phyloP scores from a whole-genome alignment of 345 rosid species.

The Heritiera fomes region DNA sequence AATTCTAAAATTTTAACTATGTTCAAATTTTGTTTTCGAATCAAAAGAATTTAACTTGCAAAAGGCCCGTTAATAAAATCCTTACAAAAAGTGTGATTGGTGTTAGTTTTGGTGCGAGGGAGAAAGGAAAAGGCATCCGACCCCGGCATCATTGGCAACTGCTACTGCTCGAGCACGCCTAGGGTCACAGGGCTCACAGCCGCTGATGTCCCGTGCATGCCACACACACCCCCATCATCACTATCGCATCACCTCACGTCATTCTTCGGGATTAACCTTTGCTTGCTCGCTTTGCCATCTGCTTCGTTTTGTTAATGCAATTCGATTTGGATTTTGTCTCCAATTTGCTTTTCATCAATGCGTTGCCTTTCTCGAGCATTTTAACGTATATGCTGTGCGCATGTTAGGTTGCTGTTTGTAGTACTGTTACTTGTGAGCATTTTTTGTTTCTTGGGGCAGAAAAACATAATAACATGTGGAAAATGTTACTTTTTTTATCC shows the following conservation, averaged over 20 bases:
- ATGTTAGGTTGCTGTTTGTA: no score
- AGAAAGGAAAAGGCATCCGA: background rate
- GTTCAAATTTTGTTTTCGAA: no score
- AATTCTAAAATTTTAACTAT: no score
- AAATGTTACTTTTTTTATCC: no score
- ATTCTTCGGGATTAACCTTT: background rate
- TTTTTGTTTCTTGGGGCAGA: no score
- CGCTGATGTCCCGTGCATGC: slow-evolving; percentile 7
- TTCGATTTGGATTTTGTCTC: background rate
- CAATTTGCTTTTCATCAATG: background rate
- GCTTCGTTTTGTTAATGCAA: background rate
- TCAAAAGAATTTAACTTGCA: no score
- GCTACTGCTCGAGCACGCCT: background rate
- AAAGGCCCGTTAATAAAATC: no score
- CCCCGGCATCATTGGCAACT: background rate
- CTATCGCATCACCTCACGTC: slow-evolving; percentile 24
- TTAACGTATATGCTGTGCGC: no score
- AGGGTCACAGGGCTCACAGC: background rate
- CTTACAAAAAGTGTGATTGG: no score
- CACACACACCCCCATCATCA: slow-evolving; percentile 15
- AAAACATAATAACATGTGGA: no score
- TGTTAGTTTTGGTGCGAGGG: background rate
- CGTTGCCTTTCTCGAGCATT: no score
- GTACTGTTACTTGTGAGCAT: no score
- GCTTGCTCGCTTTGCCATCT: background rate